Conservation (phyloP, 83 land plant genomes). For the Diphasiastrum complanatum region DNA sequence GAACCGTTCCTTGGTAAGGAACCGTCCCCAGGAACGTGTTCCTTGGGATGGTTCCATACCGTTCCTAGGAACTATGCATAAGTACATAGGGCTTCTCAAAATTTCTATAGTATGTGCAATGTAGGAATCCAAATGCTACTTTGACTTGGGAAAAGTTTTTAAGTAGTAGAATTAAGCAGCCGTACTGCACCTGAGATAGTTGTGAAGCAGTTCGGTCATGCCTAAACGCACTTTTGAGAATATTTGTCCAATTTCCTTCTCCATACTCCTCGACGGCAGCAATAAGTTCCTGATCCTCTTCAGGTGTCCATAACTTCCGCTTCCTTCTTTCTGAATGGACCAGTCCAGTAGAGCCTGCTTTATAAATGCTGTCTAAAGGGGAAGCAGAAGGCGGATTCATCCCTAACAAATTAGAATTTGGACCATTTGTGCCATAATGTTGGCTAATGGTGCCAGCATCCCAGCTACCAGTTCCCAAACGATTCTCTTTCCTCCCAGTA, state of each 20-base stretch:
- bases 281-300: slow-evolving; percentile 73
- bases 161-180: too few relatives aligned
- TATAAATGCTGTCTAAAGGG: slow-evolving; percentile 29
- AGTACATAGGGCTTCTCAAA: too few relatives aligned
- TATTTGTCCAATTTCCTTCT: slow-evolving; percentile 89
- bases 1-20: too few relatives aligned
- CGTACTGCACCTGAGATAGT: slow-evolving; percentile 58
- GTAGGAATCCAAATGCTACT: too few relatives aligned
- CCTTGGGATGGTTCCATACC: too few relatives aligned
- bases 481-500: too few relatives aligned
- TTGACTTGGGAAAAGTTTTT: too few relatives aligned
- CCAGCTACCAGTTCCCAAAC: slow-evolving; percentile 4
- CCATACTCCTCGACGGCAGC: slow-evolving; percentile 89
- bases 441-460: background rate
- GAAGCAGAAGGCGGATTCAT: slow-evolving; percentile 19
- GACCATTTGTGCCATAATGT: background rate
- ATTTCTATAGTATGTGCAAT: too few relatives aligned
- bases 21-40: too few relatives aligned
- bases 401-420: too few relatives aligned
- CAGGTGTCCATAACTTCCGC: slow-evolving; percentile 75
- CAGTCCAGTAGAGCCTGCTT: slow-evolving; percentile 22
- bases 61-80: too few relatives aligned
- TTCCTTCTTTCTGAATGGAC: slow-evolving; percentile 46
- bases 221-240: slow-evolving; percentile 68
- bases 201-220: slow-evolving; percentile 83